phyloP scores from a whole-genome alignment of 352 stramenopile genomes.

The Globisporangium okanoganense region DNA sequence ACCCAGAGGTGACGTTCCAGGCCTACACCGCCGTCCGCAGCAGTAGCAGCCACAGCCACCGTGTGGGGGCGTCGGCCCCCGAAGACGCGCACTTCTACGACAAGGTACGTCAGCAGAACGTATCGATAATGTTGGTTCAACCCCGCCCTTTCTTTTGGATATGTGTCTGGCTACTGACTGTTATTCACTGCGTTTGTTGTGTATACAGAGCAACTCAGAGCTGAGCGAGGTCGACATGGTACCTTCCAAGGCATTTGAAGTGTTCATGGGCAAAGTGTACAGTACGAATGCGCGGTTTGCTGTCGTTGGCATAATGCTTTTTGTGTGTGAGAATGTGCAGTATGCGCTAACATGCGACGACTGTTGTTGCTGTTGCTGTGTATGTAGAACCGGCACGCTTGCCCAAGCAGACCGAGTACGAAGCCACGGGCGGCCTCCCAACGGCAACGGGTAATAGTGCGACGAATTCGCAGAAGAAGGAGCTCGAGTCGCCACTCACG shows the following conservation, averaged over 20 bases:
- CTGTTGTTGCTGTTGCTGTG: background rate
- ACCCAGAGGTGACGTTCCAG: constrained; percentile 59
- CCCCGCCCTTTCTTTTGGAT: background rate
- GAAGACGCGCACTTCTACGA: constrained; percentile 50
- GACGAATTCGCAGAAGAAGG: constrained; percentile 12
- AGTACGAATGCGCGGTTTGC: constrained; percentile 31
- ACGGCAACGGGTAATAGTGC: background rate
- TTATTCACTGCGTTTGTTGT: background rate
- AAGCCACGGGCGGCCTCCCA: constrained; percentile 20
- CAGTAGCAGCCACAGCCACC: constrained; percentile 9
- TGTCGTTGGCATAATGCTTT: constrained; percentile 6
- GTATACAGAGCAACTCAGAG: constrained; percentile 42
- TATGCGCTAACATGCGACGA: background rate
- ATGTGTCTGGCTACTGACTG: background rate
- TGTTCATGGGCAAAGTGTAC: constrained; percentile 84
- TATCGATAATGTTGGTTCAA: background rate
- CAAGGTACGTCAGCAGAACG: constrained; percentile 27
- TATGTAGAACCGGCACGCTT: constrained; percentile 38
- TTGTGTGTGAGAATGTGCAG: background rate
- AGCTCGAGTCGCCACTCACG: constrained; percentile 64
- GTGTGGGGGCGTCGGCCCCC: constrained; percentile 17
- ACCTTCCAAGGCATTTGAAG: constrained; percentile 60
- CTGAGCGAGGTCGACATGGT: constrained; percentile 53
- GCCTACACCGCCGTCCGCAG: constrained; percentile 44
- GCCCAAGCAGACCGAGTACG: constrained; percentile 50